phyloP scores from a whole-genome alignment of 176 grass and related monocot genomes.

The Triticum dicoccoides region DNA sequence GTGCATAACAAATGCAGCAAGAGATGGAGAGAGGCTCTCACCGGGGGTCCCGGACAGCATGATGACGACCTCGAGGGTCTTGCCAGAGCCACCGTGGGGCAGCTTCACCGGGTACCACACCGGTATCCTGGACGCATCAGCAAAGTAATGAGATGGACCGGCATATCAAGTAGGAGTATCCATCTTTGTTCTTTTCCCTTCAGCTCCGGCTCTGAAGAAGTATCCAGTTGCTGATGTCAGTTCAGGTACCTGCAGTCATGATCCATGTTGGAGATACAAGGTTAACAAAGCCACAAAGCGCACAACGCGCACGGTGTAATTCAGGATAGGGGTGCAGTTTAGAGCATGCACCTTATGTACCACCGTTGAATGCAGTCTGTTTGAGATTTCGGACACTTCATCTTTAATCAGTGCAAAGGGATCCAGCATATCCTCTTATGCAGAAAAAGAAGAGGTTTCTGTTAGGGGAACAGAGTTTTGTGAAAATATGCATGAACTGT shows the following conservation, averaged over 20 bases:
- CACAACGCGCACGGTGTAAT: background rate
- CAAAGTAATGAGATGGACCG: background rate
- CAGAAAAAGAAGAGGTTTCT: background rate
- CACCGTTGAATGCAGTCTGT: slow-evolving; percentile 54
- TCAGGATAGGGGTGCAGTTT: background rate
- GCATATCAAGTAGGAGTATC: background rate
- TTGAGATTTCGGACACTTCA: slow-evolving; percentile 48
- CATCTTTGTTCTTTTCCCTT: slow-evolving; percentile 58
- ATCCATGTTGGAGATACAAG: background rate
- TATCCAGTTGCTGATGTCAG: slow-evolving; percentile 62
- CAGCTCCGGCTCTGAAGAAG: slow-evolving; percentile 60
- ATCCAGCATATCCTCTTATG: slow-evolving; percentile 46
- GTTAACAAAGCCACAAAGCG: background rate
- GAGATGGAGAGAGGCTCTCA: too few species aligned
- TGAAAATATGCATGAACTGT: background rate
- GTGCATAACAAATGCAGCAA: too few species aligned
- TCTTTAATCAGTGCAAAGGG: slow-evolving; percentile 46
- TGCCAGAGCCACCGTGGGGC: too few species aligned
- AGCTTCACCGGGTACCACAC: slow-evolving; percentile 58
- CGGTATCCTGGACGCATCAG: slow-evolving; percentile 37
- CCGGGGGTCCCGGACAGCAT: too few species aligned
- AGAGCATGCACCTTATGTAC: slow-evolving; percentile 41
- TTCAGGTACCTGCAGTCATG: slow-evolving; percentile 48
- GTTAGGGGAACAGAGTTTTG: background rate
- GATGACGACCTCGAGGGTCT: too few species aligned